A percentile compares a stretch with the other conserved stretches of the same genome.
These are phyloP conservation scores for Calendula officinalis DNA, from an alignment of 129 eudicot genomes.

Conservation along the genomic window DNA sequence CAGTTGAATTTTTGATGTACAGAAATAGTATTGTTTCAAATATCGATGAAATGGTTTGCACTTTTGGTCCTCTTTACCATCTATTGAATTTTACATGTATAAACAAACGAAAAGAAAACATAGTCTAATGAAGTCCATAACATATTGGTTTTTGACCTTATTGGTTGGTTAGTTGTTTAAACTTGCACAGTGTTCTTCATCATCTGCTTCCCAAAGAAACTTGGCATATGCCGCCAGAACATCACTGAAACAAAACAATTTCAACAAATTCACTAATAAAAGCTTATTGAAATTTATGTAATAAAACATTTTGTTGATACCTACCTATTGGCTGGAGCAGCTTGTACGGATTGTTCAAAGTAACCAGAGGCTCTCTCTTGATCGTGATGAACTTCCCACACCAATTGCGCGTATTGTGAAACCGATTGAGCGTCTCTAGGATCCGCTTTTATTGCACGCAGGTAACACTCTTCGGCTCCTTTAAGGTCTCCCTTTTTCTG, in stretches of 20 bases:
- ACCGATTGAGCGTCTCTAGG: slow-evolving; percentile 48
- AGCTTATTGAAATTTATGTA: too few species aligned
- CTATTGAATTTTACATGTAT: background rate
- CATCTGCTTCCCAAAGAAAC: slow-evolving; percentile 75
- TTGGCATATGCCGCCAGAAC: slow-evolving; percentile 68
- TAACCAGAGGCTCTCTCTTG: slow-evolving; percentile 45
- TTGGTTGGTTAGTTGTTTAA: background rate
- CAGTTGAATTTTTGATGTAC: slow-evolving; percentile 37
- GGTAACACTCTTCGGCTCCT: slow-evolving; percentile 63
- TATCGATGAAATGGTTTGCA: slow-evolving; percentile 23
- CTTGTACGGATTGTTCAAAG: slow-evolving; percentile 56
- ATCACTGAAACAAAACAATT: slow-evolving; percentile 36
- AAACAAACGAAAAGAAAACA: background rate
- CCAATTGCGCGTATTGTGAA: slow-evolving; percentile 54
- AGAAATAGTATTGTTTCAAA: slow-evolving; percentile 22
- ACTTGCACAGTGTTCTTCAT: slow-evolving; percentile 8
- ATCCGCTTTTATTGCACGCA: slow-evolving; percentile 48
- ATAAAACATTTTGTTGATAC: slow-evolving; percentile 16
- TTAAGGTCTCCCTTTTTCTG: slow-evolving; percentile 64
- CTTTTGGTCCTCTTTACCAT: slow-evolving; percentile 8
- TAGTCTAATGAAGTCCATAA: background rate
- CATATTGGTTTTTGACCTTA: slow-evolving; percentile 12
- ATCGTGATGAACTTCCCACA: slow-evolving; percentile 67
- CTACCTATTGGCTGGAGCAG: slow-evolving; percentile 59
- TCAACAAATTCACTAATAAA: background rate